Base-by-base conservation (phyloP, 306 rosid species). In the Albizia julibrissin region DNA sequence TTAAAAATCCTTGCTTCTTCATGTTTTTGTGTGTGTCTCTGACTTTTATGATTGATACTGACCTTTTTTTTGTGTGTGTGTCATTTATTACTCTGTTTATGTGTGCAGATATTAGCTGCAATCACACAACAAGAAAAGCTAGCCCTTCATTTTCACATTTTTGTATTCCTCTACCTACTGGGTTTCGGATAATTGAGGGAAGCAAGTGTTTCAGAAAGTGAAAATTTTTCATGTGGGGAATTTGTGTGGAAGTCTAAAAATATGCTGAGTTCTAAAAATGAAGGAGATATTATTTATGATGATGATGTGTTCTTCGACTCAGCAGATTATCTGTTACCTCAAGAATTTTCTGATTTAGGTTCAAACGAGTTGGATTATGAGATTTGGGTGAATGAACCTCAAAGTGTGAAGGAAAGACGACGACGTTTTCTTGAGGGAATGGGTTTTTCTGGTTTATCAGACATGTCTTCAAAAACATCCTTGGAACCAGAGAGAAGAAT, bases 281-380 rank as follows among this genome's bases (percentile, higher is more conserved):
- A 79, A 64, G 87, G 79, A 69, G 89, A 88, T 59, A 37, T 27
- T 59, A 31, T 27, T 15, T 7, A 50, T 50, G 58, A 16, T 42
- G 52, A 69, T 77, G 97, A 91, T 82, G 84, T 87, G 84, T 93
- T 95, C 91, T 95, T 93, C 31, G 95, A 95, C 84, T 86, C 99
- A 0, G 77, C 27, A 39, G 98, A 93, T 83, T 78, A 66, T 54
- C 80, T 95, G 75, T 86, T 91, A 77, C 87, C 90, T 4, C 89
- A 80, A 81, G 93, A 84, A 62, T 77, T 37, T 37, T 37, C 89
- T 22, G 39, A 70, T 72, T 80, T 61, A 43, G 70, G 72, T 11
- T 21, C 79, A 64, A 47, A 82, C 33, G 69, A 75, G n/a, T 72
- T 81, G 54, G 88, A 80, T 10, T 89, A 87, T 78, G 90, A 86